These are phyloP conservation scores for Penstemon eatonii DNA, from an alignment of 257 asterid genomes.

Conservation along the genomic window DNA sequence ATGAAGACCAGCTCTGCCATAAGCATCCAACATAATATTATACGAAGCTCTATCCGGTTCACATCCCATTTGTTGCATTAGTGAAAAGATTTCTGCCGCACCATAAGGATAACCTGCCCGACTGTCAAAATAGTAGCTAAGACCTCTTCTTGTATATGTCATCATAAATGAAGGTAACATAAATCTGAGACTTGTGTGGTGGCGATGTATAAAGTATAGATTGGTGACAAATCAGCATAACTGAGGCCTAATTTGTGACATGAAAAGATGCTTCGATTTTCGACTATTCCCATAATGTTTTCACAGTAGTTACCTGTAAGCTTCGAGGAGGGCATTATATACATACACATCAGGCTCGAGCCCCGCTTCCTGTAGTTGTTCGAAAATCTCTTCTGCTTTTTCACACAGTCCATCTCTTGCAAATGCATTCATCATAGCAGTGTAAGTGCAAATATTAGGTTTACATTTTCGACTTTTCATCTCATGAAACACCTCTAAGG, in stretches of 20 bases:
- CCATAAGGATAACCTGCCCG: slow-evolving; percentile 84
- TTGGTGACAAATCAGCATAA: background rate
- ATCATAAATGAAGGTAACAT: background rate
- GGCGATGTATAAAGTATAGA: background rate
- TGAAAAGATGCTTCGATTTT: background rate
- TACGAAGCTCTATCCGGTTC: slow-evolving; percentile 87
- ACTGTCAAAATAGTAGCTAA: slow-evolving; percentile 37
- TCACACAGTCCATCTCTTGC: slow-evolving; percentile 86
- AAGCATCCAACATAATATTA: slow-evolving; percentile 86
- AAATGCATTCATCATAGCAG: slow-evolving; percentile 77
- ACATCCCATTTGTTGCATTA: slow-evolving; percentile 82
- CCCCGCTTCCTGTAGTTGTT: slow-evolving; percentile 80
- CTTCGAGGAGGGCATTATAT: slow-evolving; percentile 90
- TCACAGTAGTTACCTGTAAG: slow-evolving; percentile 58
- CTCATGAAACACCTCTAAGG: slow-evolving; percentile 73
- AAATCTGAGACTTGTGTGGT: background rate
- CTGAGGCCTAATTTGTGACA: background rate
- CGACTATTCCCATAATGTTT: background rate
- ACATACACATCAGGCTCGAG: slow-evolving; percentile 83
- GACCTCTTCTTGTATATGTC: background rate
- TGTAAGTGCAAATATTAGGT: slow-evolving; percentile 84
- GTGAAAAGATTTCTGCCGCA: slow-evolving; percentile 83
- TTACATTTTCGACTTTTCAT: slow-evolving; percentile 65
- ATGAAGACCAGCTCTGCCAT: slow-evolving; percentile 81
- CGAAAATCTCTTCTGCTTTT: slow-evolving; percentile 83